Percentiles rank a stretch among this genome's conserved stretches.
Conservation (phyloP, 1,284 basidiomycete species). For the Amylostereum areolatum region DNA sequence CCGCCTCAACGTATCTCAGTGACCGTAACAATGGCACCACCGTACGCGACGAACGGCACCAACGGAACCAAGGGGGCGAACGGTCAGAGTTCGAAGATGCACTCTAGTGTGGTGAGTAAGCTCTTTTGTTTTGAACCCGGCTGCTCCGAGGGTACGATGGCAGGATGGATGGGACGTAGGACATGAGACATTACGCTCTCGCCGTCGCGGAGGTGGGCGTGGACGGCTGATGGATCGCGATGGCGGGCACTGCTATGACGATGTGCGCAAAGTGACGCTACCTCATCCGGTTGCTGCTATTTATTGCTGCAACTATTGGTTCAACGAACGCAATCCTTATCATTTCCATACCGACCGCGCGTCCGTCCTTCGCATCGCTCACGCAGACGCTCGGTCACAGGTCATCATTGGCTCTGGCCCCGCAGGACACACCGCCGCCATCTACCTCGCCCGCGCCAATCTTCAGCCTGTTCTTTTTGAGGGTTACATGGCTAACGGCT, state of each 20-base stretch:
- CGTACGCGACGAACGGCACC: too few relatives aligned
- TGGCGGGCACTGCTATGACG: too few relatives aligned
- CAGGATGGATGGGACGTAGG: too few relatives aligned
- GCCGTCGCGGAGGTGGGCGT: too few relatives aligned
- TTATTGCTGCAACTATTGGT: too few relatives aligned
- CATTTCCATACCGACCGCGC: not conserved
- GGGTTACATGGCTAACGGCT: slow-evolving; percentile 98
- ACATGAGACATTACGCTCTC: too few relatives aligned
- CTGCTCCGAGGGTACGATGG: too few relatives aligned
- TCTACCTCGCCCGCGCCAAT: slow-evolving; percentile 95
- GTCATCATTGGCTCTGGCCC: slow-evolving; percentile 97
- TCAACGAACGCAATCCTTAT: not conserved
- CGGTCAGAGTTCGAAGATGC: slow-evolving; percentile 40
- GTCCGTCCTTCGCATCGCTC: not conserved
- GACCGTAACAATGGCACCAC: too few relatives aligned
- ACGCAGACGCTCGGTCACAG: slow-evolving; percentile 30
- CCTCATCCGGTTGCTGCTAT: too few relatives aligned
- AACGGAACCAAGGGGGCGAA: slow-evolving; percentile 1
- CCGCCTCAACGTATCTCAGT: too few relatives aligned
- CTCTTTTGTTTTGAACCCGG: too few relatives aligned
- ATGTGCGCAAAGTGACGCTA: not conserved
- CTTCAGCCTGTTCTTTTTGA: slow-evolving; percentile 93
- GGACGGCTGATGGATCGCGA: too few relatives aligned
- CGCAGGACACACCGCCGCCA: slow-evolving; percentile 91
- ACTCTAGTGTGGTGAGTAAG: slow-evolving; percentile 55